Conservation (phyloP, 306 rosid species). For the Castanopsis chinensis region DNA sequence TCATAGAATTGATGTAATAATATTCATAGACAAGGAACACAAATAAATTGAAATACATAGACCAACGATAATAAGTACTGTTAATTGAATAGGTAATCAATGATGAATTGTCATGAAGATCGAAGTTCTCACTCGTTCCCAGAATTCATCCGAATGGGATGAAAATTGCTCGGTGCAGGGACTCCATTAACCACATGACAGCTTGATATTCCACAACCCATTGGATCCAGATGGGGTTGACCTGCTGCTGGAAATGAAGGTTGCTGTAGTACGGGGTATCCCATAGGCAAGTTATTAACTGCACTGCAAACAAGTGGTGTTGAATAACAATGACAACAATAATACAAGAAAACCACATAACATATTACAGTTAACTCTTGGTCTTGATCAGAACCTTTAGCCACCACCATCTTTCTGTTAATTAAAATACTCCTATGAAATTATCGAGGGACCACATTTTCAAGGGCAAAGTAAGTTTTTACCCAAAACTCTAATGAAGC, state of each 20-base stretch:
- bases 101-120: slow-evolving; percentile 1
- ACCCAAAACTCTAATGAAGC: not conserved
- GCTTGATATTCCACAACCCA: slow-evolving; percentile 69
- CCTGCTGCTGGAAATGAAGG: slow-evolving; percentile 65
- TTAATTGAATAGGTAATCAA: not conserved
- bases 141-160: slow-evolving; percentile 74
- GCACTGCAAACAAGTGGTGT: slow-evolving; percentile 74
- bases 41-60: slow-evolving; percentile 14
- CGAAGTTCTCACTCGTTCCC: slow-evolving; percentile 71
- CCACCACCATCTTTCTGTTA: not conserved
- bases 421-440: not conserved
- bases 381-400: not conserved
- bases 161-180: slow-evolving; percentile 83
- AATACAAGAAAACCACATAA: slow-evolving; percentile 3
- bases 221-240: slow-evolving; percentile 75
- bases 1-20: not conserved
- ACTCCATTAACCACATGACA: slow-evolving; percentile 95
- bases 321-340: slow-evolving; percentile 36
- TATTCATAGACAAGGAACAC: slow-evolving; percentile 1
- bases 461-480: not conserved
- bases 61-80: slow-evolving; percentile 1
- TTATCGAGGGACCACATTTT: not conserved
- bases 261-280: slow-evolving; percentile 86
- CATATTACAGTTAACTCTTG: not conserved
- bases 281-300: slow-evolving; percentile 95